Base-by-base conservation (phyloP, 768 basidiomycete species). In the Saitozyma sp. region DNA sequence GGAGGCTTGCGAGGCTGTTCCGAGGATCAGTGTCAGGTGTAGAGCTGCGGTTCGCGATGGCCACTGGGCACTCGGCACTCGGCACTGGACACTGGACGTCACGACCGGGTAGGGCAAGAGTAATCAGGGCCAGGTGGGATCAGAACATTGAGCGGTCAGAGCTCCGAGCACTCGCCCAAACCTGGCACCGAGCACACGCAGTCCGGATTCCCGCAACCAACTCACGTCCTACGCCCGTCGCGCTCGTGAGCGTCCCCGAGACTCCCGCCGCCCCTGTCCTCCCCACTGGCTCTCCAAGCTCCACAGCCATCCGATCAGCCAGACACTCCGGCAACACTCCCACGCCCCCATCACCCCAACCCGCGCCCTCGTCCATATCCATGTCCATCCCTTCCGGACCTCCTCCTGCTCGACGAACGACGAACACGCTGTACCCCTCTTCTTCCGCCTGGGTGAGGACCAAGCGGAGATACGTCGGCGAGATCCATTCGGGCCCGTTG, bases 381-480 rank as follows among this genome's bases (percentile, higher is more conserved):
- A 54, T 39, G 11, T 58, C 50, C 29, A 58, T 52, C 7, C 63
- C 68, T 20, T 62, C 58, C 29, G 13, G 17, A n/a, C 50, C 54
- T 38, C 58, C 54, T 17, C 58, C 56, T 9, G 54, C 45, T 50
- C 65, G 58, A 10, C 71, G 13, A 1, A 71, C 64, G 1, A 74
- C 70, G 51, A 78, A 78, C 4, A 76, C 48, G 45, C 56, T 73
- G 81, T 65, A 76, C 86, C 92, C 93, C 78, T 93, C 90, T 20
- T 83, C 77, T 74, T 94, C 92, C 17, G 92, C 89, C 79, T 94
- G 90, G 62, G 91, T 87, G 43, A 96, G 80, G 53, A 91, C 86
- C 88, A 94, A 88, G 56, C 86, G 86, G 5, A 96, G 85, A 80
- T 92, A 93, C 1, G 87, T 84, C 68, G 86, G 88, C 38, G 89